A percentile compares a stretch with the other conserved stretches of the same genome.
These are phyloP conservation scores for Xylariaceae sp. DNA, from an alignment of 2,329 filamentous ascomycete species.

Conservation along the genomic window DNA sequence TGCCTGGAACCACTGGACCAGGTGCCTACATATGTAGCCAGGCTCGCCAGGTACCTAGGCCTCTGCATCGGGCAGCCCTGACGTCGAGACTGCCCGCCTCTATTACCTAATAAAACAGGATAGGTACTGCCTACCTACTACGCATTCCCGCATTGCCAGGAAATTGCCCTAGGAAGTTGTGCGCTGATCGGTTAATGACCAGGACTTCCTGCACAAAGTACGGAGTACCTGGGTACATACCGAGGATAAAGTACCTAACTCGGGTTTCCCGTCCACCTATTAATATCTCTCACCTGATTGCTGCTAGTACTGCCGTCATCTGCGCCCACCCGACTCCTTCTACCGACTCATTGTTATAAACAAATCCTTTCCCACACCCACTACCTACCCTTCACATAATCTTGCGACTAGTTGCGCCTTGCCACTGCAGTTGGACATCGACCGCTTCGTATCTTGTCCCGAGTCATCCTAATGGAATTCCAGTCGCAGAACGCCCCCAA, in stretches of 20 bases:
- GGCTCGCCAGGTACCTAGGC: background rate
- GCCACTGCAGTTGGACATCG: background rate
- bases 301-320: background rate
- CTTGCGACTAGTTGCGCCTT: background rate
- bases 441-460: background rate
- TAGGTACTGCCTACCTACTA: too few relatives aligned
- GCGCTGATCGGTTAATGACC: constrained; percentile 11
- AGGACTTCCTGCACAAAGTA: background rate
- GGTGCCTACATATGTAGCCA: too few relatives aligned
- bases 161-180: constrained; percentile 10
- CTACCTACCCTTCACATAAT: background rate
- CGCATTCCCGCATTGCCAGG: constrained; percentile 13
- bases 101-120: too few relatives aligned
- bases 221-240: too few relatives aligned
- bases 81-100: background rate
- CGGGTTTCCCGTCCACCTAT: background rate
- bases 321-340: background rate
- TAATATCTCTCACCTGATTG: background rate
- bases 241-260: background rate
- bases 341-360: background rate
- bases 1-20: background rate
- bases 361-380: background rate
- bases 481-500: constrained; percentile 21
- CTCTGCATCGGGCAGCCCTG: constrained; percentile 8
- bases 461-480: constrained; percentile 31